Evolutionary conservation across 2,329 filamentous ascomycete species (phyloP).

Genomic region (Xylariaceae sp.): DNA sequence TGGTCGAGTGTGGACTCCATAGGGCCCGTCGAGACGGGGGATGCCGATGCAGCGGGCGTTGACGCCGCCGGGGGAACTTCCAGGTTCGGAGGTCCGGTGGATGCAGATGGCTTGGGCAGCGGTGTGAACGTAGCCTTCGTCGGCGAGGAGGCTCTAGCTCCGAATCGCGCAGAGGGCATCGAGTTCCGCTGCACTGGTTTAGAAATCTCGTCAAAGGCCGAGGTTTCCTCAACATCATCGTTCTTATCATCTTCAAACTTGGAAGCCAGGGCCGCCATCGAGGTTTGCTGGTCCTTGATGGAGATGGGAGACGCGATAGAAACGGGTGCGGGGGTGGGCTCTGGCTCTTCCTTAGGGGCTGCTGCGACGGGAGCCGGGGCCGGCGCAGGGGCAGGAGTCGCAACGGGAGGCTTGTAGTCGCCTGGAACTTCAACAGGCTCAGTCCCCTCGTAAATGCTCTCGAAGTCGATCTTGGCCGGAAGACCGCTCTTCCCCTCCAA

Average conservation of each 20-base stretch:
- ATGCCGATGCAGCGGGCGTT: conserved; percentile 35
- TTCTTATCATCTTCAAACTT: conserved; percentile 74
- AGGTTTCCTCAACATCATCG: conserved; percentile 61
- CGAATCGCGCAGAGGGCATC: conserved; percentile 26
- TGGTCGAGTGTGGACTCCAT: conserved; percentile 64
- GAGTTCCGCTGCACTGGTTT: conserved; percentile 63
- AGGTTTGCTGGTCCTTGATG: conserved; percentile 79
- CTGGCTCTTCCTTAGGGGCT: conserved; percentile 50
- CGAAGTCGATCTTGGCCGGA: conserved; percentile 88
- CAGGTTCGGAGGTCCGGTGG: conserved; percentile 39
- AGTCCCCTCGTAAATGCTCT: conserved; percentile 81
- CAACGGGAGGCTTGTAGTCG: conserved; percentile 57
- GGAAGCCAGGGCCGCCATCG: conserved; percentile 76
- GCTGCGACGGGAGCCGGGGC: conserved; percentile 39
- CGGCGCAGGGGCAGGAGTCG: conserved; percentile 30
- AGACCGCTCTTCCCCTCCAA: conserved; percentile 75
- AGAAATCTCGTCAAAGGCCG: conserved; percentile 80
- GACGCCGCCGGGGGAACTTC: conserved; percentile 33
- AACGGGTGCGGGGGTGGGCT: conserved; percentile 46
- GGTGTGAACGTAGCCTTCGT: conserved; percentile 37
- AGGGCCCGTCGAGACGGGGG: conserved; percentile 36
- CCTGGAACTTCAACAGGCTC: conserved; percentile 71
- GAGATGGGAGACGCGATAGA: conserved; percentile 56
- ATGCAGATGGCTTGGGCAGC: conserved; percentile 40
- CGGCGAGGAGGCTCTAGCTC: conserved; percentile 25